Evolutionary conservation across 1,284 basidiomycete species (phyloP).

Genomic region (Bondarzewia mesenterica): DNA sequence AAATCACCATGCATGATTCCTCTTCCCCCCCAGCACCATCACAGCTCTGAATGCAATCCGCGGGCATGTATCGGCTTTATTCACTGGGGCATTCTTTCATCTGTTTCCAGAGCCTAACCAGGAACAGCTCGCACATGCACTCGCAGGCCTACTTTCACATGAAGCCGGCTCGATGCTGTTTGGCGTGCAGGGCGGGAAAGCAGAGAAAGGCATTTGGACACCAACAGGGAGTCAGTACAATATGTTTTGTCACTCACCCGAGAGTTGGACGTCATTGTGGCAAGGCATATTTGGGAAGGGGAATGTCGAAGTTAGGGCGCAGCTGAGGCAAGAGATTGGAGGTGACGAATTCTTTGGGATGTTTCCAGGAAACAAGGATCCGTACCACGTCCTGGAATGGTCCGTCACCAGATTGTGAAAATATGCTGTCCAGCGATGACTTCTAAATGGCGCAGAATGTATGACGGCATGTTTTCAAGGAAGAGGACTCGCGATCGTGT

Average conservation of each 20-base stretch:
- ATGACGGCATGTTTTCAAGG: too few relatives aligned
- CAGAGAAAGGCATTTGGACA: neutral
- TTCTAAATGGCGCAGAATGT: too few relatives aligned
- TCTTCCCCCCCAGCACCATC: slow-evolving; percentile 23
- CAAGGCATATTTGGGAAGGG: neutral
- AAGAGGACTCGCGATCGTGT: too few relatives aligned
- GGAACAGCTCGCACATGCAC: slow-evolving; percentile 22
- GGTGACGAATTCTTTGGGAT: neutral
- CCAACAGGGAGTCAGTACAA: neutral
- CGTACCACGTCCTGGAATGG: neutral
- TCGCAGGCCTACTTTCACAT: slow-evolving; percentile 27
- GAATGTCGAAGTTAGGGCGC: slow-evolving; percentile 1
- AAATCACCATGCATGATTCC: slow-evolving; percentile 17
- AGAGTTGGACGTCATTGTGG: slow-evolving; percentile 1
- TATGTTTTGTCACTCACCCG: neutral
- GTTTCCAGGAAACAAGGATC: neutral
- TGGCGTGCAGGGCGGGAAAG: slow-evolving; percentile 16
- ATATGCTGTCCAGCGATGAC: too few relatives aligned
- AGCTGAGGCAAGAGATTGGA: neutral
- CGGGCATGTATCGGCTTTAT: slow-evolving; percentile 31
- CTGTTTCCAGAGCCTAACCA: slow-evolving; percentile 34
- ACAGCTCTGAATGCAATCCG: slow-evolving; percentile 29
- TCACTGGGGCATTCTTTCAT: slow-evolving; percentile 36
- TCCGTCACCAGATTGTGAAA: neutral
- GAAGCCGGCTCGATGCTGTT: slow-evolving; percentile 23